phyloP scores from a whole-genome alignment of 139 green algal species.

The Dunaliella sp. region DNA sequence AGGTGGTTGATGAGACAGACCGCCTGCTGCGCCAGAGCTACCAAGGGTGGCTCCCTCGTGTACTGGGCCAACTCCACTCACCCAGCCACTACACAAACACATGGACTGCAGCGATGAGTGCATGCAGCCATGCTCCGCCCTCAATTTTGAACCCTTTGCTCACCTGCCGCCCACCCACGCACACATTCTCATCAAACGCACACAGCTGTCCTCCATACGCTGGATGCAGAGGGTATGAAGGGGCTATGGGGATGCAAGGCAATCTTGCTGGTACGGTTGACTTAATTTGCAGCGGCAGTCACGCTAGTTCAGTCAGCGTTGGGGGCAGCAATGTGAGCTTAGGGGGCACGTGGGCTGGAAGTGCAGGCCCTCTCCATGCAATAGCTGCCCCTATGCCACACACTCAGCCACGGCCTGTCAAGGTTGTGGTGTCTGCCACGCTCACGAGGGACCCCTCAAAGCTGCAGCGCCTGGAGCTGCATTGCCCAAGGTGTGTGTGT shows the following conservation, averaged over 20 bases:
- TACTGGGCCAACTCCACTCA: constrained; percentile 43
- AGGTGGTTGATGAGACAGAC: constrained; percentile 89
- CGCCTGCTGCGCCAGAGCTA: constrained; percentile 90
- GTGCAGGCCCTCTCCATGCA: no score
- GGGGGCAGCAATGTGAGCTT: neutral
- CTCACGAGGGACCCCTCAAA: constrained; percentile 90
- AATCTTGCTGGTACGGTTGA: neutral
- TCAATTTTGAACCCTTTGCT: neutral
- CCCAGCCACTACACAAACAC: neutral
- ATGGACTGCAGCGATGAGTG: neutral
- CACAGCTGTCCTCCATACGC: no score
- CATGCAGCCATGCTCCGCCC: neutral
- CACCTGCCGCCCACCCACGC: neutral
- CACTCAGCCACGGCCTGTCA: constrained; percentile 56
- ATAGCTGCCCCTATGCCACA: neutral
- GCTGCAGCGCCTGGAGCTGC: constrained; percentile 67
- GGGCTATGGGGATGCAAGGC: neutral
- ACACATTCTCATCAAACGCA: neutral
- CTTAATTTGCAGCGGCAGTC: no score
- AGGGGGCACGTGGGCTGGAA: no score
- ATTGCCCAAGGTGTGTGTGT: constrained; percentile 74
- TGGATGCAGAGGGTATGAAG: neutral
- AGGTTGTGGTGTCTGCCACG: constrained; percentile 88
- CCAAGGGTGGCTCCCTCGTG: constrained; percentile 84
- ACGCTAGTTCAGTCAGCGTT: no score